Evolutionary conservation across 2,329 filamentous ascomycete species (phyloP).

Genomic region (Fusarium sp.): DNA sequence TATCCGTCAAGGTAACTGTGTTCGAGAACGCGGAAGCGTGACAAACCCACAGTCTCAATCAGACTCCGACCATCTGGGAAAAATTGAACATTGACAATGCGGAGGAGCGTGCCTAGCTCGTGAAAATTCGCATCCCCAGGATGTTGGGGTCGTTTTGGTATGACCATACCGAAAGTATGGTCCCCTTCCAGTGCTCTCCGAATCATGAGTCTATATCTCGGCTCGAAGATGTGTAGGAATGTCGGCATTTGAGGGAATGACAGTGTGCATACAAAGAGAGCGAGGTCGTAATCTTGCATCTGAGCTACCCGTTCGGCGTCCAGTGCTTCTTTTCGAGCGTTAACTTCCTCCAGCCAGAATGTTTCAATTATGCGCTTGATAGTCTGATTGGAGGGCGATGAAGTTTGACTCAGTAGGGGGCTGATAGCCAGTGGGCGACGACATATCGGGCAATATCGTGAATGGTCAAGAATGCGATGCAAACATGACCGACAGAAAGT

Average conservation of each 20-base stretch:
- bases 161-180: conserved; percentile 86
- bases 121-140: conserved; percentile 63
- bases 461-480: conserved; percentile 80
- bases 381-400: conserved; percentile 69
- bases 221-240: conserved; percentile 91
- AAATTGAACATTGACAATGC: conserved; percentile 78
- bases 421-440: conserved; percentile 70
- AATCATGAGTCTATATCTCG: conserved; percentile 92
- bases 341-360: conserved; percentile 77
- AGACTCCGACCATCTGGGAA: conserved; percentile 85
- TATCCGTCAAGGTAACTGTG: conserved; percentile 80
- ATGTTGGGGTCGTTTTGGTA: conserved; percentile 68
- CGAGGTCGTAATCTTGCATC: conserved; percentile 69
- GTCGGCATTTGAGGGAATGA: conserved; percentile 86
- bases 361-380: conserved; percentile 72
- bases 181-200: conserved; percentile 79
- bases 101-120: conserved; percentile 81
- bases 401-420: conserved; percentile 54
- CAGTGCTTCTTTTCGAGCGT: conserved; percentile 66
- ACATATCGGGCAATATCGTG: conserved; percentile 83
- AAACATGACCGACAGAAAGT: conserved; percentile 89
- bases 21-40: conserved; percentile 78
- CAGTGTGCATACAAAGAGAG: conserved; percentile 85
- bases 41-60: conserved; percentile 80
- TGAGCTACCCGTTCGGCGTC: conserved; percentile 68